phyloP scores from a whole-genome alignment of 2,329 filamentous ascomycete species.

The Hypoxylon sp. region DNA sequence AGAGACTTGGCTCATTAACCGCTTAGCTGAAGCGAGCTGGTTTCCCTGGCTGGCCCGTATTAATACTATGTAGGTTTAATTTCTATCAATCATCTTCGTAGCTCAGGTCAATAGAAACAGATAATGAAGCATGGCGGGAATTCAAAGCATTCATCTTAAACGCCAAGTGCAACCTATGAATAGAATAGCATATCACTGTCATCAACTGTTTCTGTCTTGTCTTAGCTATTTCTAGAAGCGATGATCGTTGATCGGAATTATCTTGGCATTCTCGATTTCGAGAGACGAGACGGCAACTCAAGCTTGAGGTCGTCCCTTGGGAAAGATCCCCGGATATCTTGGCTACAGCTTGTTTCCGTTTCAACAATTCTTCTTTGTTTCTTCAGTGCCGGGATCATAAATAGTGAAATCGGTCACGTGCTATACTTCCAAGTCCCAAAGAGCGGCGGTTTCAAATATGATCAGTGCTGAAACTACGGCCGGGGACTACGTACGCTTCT shows the following conservation, averaged over 20 bases:
- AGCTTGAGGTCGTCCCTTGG: conserved; percentile 20
- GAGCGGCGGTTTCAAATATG: conserved; percentile 47
- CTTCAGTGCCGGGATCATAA: conserved; percentile 22
- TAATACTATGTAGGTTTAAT: conserved; percentile 1
- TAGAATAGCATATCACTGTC: conserved; percentile 39
- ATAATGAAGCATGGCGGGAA: conserved; percentile 8
- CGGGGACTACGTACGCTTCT: conserved; percentile 33
- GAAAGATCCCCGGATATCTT: conserved; percentile 38
- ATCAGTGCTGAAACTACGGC: conserved; percentile 49
- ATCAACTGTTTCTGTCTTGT: conserved; percentile 42
- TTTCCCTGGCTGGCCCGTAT: conserved; percentile 8
- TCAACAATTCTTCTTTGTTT: conserved; percentile 39
- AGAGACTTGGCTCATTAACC: conserved; percentile 13
- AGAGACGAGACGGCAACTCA: conserved; percentile 30
- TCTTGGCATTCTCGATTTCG: conserved; percentile 39
- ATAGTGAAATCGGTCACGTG: conserved; percentile 45
- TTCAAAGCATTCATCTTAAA: conserved; percentile 20
- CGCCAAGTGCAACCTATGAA: conserved; percentile 35
- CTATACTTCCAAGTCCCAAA: conserved; percentile 37
- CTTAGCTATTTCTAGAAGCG: conserved; percentile 46
- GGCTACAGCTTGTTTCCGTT: conserved; percentile 45
- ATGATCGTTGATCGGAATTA: conserved; percentile 37
- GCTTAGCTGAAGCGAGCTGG: not conserved
- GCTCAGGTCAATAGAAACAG: conserved; percentile 1
- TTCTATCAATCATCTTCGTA: conserved; percentile 15